phyloP scores from a whole-genome alignment of 106 monocot genomes.

The Xerophyta viscosa region DNA sequence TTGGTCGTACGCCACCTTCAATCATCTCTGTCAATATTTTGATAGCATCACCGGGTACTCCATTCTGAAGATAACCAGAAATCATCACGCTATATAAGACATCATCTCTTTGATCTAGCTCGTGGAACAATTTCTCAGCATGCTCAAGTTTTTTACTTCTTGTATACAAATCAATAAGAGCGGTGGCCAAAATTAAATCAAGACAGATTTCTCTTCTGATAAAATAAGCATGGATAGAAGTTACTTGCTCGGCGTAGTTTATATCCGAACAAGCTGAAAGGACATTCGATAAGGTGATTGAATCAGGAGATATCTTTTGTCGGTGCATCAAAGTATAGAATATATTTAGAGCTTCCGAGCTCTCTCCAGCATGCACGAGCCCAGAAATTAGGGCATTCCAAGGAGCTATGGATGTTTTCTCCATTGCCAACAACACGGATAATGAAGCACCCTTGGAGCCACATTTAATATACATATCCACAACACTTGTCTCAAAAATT shows the following conservation, averaged over 20 bases:
- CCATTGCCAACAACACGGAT: conserved; percentile 19
- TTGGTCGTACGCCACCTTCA: conserved; percentile 23
- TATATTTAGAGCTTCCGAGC: conserved; percentile 25
- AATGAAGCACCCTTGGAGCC: conserved; percentile 13
- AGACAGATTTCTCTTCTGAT: conserved; percentile 36
- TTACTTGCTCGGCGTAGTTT: conserved; percentile 8
- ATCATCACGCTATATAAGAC: conserved; percentile 47
- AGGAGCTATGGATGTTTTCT: conserved; percentile 22
- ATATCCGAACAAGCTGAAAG: conserved; percentile 45
- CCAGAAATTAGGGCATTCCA: conserved; percentile 58
- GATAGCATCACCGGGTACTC: conserved; percentile 16
- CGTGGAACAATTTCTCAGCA: conserved; percentile 36
- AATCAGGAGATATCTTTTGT: conserved; percentile 33
- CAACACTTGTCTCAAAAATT: conserved; percentile 41
- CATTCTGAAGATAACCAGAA: conserved; percentile 37
- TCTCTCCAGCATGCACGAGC: conserved; percentile 26
- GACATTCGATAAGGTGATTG: conserved; percentile 46
- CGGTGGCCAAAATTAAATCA: conserved; percentile 42
- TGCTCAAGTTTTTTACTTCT: conserved; percentile 14
- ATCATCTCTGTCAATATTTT: conserved; percentile 25
- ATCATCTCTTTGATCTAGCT: conserved; percentile 23
- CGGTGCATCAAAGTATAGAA: conserved; percentile 34
- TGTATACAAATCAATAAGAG: conserved; percentile 49
- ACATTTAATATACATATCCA: conserved; percentile 49
- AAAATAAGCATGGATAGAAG: conserved; percentile 37